Evolutionary conservation across 306 rosid genomes (phyloP).

Genomic region (Delonix regia): DNA sequence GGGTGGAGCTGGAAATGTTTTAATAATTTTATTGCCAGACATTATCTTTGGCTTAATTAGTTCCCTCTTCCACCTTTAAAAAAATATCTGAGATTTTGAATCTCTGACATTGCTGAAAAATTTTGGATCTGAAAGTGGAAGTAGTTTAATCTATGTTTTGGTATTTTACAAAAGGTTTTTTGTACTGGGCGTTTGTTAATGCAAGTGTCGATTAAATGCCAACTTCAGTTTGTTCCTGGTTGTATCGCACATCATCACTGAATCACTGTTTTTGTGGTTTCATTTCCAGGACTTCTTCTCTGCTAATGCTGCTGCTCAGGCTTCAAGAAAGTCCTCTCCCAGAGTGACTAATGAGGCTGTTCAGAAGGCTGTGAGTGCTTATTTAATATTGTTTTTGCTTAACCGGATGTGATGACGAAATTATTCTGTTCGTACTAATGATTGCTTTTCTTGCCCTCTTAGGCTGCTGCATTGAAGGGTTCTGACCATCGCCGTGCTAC

Average conservation of each 20-base stretch:
- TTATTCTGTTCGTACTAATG: conserved; percentile 20
- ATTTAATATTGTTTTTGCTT: conserved; percentile 7
- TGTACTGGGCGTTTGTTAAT: not conserved
- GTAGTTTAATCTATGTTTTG: not conserved
- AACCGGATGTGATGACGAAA: not conserved
- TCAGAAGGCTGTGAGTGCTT: conserved; percentile 84
- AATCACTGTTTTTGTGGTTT: conserved; percentile 32
- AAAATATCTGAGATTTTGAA: too few relatives aligned
- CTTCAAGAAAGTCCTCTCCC: conserved; percentile 82
- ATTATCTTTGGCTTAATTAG: too few relatives aligned
- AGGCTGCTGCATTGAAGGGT: conserved; percentile 93
- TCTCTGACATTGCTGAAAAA: not conserved
- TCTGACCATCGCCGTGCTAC: conserved; percentile 90
- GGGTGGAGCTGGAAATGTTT: not conserved
- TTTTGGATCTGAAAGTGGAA: conserved; percentile 2
- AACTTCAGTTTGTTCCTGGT: not conserved
- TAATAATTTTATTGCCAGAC: too few relatives aligned
- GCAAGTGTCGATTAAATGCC: not conserved
- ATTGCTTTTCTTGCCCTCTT: conserved; percentile 28
- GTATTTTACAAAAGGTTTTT: not conserved
- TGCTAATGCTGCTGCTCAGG: conserved; percentile 70
- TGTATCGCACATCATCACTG: conserved; percentile 15
- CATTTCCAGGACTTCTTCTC: conserved; percentile 70
- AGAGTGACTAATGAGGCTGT: conserved; percentile 88
- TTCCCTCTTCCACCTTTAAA: too few relatives aligned